Base-by-base conservation (phyloP, 2,329 filamentous ascomycete species). In the Scleromitrula shiraiana region DNA sequence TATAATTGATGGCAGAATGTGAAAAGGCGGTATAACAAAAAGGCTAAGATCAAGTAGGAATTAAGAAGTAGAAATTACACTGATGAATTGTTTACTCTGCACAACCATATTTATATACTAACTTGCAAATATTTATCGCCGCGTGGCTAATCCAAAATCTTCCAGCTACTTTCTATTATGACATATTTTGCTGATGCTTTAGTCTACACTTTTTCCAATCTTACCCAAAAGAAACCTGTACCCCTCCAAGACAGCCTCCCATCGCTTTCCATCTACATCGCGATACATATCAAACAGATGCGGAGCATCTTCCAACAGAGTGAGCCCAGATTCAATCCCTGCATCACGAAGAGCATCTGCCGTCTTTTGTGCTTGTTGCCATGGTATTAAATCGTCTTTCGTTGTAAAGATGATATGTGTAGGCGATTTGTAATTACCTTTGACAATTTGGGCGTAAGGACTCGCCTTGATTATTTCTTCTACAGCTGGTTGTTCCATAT, bases 331-430 rank as follows among this genome's bases (percentile, higher is more conserved):
- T 4, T 30, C 4, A n/a, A 59, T 45, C 3, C 54, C 58, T 4
- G 51, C 29, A 49, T 55, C 56, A 53, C 29, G 20, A 26, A 65
- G 17, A 1, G 51, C 58, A 7, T 59, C 41, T 17, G 32, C 41
- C 7, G 56, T 64, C 8, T 56, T 30, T 26, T 57, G 49, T 2
- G 56, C 54, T 46, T 64, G 59, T 42, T 60, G 50, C 56, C 59
- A 66, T 2, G 64, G 65, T 38, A 67, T 61, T 35, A 65, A 37
- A 37, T 69, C 64, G 39, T 68, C 67, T 0, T 50, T 41, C 1
- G 41, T 53, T 0, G 55, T 53, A 48, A 66, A 64, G 0, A 67
- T 51, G 0, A 69, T 19, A 47, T 64, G 67, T 2, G 64, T 69
- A 6, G 65, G 66, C 3, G 56, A 58, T 4, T 37, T 38, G 46